Conservation (phyloP, 208 protist species). For the Plasmodiophora brassicae region DNA sequence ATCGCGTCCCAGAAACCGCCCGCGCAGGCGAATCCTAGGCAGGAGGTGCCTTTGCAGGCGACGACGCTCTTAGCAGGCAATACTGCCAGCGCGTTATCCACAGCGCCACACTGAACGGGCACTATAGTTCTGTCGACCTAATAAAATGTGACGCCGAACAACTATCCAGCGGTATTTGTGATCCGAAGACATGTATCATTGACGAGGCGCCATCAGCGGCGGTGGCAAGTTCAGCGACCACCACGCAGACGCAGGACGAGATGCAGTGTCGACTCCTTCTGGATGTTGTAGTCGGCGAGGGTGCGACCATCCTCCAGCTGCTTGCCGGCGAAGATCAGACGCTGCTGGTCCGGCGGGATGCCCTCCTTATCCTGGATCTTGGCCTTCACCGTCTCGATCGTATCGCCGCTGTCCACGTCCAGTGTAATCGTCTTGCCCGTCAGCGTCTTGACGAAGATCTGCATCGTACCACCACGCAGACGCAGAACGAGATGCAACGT, state of each 20-base stretch:
- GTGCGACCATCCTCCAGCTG: conserved; percentile 81
- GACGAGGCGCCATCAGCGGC: no score
- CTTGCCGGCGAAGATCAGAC: conserved; percentile 81
- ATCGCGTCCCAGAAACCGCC: no score
- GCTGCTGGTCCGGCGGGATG: conserved; percentile 79
- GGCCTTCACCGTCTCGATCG: conserved; percentile 83
- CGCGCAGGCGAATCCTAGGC: no score
- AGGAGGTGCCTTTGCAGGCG: no score
- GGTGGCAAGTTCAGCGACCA: no score
- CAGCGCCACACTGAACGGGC: no score
- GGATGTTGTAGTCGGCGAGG: conserved; percentile 53
- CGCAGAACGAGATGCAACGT: conserved; percentile 82
- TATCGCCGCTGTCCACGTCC: conserved; percentile 83
- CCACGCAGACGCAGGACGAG: background rate
- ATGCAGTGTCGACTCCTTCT: conserved; percentile 19
- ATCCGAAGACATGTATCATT: no score
- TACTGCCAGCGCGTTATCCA: no score
- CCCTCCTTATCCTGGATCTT: conserved; percentile 84
- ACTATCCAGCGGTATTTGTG: no score
- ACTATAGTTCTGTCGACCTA: no score
- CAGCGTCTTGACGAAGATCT: conserved; percentile 82
- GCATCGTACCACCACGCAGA: conserved; percentile 74
- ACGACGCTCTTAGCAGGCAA: no score
- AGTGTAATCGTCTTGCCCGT: conserved; percentile 82
- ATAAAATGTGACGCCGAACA: no score